These are phyloP conservation scores for Parafenestella ontariensis DNA, from an alignment of 2,329 filamentous ascomycete species.

Conservation along the genomic window DNA sequence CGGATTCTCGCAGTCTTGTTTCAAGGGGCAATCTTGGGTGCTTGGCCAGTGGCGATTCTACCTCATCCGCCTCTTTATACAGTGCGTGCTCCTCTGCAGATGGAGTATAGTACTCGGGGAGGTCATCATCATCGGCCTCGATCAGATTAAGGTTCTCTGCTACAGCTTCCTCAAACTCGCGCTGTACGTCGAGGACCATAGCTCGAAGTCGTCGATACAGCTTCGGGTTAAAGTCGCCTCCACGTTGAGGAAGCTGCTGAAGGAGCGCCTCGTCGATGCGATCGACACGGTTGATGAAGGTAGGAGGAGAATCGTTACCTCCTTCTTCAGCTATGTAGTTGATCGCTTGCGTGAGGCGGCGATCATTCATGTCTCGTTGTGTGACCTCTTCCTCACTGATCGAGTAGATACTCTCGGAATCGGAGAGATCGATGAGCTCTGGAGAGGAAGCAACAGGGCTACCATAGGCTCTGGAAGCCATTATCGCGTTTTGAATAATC, in stretches of 20 bases:
- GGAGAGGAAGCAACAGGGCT: neutral
- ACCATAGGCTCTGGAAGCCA: conserved; percentile 7
- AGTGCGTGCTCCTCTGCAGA: neutral
- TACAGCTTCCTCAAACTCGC: conserved; percentile 17
- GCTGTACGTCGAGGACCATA: conserved; percentile 28
- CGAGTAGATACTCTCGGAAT: conserved; percentile 7
- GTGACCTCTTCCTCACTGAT: conserved; percentile 5
- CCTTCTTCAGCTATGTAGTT: conserved; percentile 34
- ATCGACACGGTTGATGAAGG: conserved; percentile 30
- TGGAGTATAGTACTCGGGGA: conserved; percentile 9
- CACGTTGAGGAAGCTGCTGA: conserved; percentile 19
- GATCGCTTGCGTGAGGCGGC: conserved; percentile 35
- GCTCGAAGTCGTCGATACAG: conserved; percentile 27
- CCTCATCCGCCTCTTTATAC: neutral
- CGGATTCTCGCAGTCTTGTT: neutral
- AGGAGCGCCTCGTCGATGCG: conserved; percentile 36
- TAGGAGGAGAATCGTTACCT: conserved; percentile 20
- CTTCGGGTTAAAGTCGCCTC: conserved; percentile 23
- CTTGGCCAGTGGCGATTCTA: neutral
- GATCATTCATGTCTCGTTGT: conserved; percentile 23
- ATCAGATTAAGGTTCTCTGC: conserved; percentile 6
- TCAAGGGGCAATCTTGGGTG: neutral
- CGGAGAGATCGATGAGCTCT: conserved; percentile 11
- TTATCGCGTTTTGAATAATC: neutral
- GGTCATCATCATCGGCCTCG: conserved; percentile 9